Conservation (phyloP, 2,329 filamentous ascomycete genomes). For the Xylariaceae sp. region DNA sequence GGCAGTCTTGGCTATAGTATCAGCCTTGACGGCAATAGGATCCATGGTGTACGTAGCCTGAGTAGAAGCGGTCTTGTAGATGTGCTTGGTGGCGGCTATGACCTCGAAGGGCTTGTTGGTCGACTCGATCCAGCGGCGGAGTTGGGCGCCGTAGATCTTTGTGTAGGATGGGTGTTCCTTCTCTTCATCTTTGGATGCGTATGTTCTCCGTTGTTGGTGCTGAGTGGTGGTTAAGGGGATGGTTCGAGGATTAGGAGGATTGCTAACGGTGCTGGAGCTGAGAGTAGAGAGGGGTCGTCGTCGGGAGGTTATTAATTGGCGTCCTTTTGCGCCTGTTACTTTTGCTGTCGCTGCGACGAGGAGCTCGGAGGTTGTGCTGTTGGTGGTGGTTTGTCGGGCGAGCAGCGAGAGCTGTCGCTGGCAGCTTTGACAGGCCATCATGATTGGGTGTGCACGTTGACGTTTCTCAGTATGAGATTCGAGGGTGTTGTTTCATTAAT, state of each 20-base stretch:
- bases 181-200: too few relatives aligned
- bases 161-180: constrained; percentile 7
- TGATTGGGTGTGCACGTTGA: constrained; percentile 4
- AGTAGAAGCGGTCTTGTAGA: constrained; percentile 71
- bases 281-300: too few relatives aligned
- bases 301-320: too few relatives aligned
- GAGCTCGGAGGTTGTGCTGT: too few relatives aligned
- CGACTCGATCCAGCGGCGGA: constrained; percentile 25
- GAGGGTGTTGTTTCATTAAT: too few relatives aligned
- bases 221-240: too few relatives aligned
- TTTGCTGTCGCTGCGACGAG: constrained; percentile 19
- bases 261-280: too few relatives aligned
- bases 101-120: constrained; percentile 62
- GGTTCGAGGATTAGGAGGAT: too few relatives aligned
- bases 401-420: constrained; percentile 37
- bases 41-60: constrained; percentile 76
- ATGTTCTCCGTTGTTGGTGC: too few relatives aligned
- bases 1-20: constrained; percentile 64
- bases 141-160: constrained; percentile 29
- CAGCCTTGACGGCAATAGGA: constrained; percentile 60
- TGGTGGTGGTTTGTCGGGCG: constrained; percentile 19
- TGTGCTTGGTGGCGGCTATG: constrained; percentile 70
- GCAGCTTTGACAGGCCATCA: constrained; percentile 50
- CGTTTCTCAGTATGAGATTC: too few relatives aligned
- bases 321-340: too few relatives aligned